These are phyloP conservation scores for Cyberlindnera subsufficiens DNA, from an alignment of 805 yeast species.

Conservation along the genomic window DNA sequence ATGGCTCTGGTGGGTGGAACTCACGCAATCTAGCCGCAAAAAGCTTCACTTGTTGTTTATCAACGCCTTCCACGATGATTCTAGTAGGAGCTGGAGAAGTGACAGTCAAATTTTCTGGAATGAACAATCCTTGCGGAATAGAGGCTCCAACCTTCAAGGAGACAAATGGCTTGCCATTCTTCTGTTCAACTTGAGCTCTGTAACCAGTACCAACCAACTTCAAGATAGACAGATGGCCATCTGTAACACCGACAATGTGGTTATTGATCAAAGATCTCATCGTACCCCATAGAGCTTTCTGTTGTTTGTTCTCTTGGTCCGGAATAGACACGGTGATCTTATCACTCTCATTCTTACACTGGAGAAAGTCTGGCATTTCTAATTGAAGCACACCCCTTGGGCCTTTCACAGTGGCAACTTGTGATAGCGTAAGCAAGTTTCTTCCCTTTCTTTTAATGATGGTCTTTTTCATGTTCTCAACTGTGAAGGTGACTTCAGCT, in stretches of 20 bases:
- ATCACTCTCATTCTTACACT: constrained; percentile 32
- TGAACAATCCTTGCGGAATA: constrained; percentile 63
- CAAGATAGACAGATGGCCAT: constrained; percentile 84
- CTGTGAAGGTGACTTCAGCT: constrained; percentile 47
- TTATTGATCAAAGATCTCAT: constrained; percentile 73
- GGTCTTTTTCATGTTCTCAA: constrained; percentile 48
- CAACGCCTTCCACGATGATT: constrained; percentile 76
- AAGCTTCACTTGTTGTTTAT: constrained; percentile 79
- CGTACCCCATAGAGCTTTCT: constrained; percentile 94
- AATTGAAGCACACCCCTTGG: constrained; percentile 68
- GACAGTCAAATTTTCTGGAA: constrained; percentile 76
- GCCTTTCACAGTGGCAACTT: constrained; percentile 58
- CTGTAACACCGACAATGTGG: constrained; percentile 81
- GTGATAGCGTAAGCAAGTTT: constrained; percentile 49
- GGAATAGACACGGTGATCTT: constrained; percentile 50
- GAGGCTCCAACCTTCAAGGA: constrained; percentile 86
- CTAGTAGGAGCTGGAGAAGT: constrained; percentile 81
- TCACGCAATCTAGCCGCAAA: constrained; percentile 86
- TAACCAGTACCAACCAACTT: constrained; percentile 96
- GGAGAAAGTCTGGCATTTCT: constrained; percentile 68
- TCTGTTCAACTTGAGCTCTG: constrained; percentile 72
- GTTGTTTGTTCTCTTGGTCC: constrained; percentile 52
- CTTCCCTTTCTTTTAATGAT: constrained; percentile 63
- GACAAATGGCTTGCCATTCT: constrained; percentile 45
- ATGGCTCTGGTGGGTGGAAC: constrained; percentile 95